Evolutionary conservation across 2,329 filamentous ascomycete species (phyloP), one percentile per base, ranked within the genome.

Genomic region (Colletotrichum tofieldiae): DNA sequence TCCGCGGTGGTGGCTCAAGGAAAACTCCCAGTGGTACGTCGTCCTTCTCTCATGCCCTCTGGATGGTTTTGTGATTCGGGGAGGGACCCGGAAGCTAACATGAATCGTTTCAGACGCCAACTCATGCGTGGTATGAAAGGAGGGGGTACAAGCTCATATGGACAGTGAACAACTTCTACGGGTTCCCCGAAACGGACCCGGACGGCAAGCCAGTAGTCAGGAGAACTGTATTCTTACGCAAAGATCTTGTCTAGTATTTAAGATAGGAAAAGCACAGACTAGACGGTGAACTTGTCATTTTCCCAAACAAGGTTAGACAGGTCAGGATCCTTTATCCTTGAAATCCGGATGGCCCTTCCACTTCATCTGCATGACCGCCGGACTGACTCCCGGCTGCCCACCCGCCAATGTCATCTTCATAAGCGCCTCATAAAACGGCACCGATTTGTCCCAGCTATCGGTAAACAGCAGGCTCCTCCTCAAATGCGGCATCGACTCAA

Each of bases 401-500:
- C 75, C 77, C 0, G 80, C 26, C 32, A 82, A 51, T 3, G 65
- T 64, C 80, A 81, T 81, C n/a, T 69, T 76, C 76, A 82, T 67
- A 0, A 81, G 9, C 39, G 74, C 77, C 51, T 77, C 65, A 14
- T 82, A 82, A 1, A 82, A 82, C 0, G 81, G 81, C 2, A 82
- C 81, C 0, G 77, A 78, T 8, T 75, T 64, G 6, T 79, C 72
- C 80, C 81, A 82, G 51, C 79, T 75, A 3, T 37, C 59, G n/a
- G 88, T 86, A 76, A 91, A 80, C 67, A 93, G 81, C 80, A 92
- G 83, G 20, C 89, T 82, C 26, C 89, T 84, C 56, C 92, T 32
- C 29, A 32, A 32, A 32, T 32, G 29, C 29, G 29, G 29, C 29
- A 32, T 32, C 29, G 29, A 32, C 29, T 32, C 29, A 32, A 32